Evolutionary conservation across 1,284 basidiomycete species (phyloP).

Genomic region (Athelia psychrophila): DNA sequence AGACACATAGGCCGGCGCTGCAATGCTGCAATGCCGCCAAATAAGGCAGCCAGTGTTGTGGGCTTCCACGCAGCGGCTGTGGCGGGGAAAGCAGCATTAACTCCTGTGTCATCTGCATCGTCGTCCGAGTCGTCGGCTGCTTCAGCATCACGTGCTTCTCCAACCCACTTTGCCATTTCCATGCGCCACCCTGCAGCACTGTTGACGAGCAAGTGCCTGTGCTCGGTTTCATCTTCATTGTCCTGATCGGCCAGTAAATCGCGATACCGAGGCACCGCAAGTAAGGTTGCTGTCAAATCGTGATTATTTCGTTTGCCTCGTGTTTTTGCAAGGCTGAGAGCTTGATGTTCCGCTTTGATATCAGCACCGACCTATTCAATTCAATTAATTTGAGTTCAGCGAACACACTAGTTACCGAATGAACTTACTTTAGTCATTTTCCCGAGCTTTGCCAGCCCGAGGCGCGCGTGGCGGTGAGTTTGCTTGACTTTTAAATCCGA

Average conservation of each 20-base stretch:
- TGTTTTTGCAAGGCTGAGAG: background rate
- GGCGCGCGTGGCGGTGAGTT: conserved; percentile 6
- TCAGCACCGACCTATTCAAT: background rate
- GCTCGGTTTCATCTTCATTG: background rate
- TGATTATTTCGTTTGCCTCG: background rate
- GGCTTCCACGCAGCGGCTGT: no score
- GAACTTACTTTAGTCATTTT: conserved; percentile 7
- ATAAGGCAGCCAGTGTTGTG: no score
- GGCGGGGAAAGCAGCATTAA: no score
- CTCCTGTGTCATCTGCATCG: no score
- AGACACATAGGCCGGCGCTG: no score
- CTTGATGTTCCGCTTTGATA: background rate
- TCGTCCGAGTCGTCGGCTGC: no score
- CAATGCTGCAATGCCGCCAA: no score
- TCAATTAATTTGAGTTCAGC: background rate
- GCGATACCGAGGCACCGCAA: background rate
- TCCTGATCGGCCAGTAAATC: background rate
- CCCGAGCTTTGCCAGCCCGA: conserved; percentile 4
- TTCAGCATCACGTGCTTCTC: background rate
- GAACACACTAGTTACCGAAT: background rate
- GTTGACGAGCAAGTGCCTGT: background rate
- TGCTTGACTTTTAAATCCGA: conserved; percentile 9
- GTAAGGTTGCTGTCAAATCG: background rate
- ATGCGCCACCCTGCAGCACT: background rate
- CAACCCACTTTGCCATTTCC: background rate